Base-by-base conservation (phyloP, 202 grass and related monocot species). In the Panicum hallii region DNA sequence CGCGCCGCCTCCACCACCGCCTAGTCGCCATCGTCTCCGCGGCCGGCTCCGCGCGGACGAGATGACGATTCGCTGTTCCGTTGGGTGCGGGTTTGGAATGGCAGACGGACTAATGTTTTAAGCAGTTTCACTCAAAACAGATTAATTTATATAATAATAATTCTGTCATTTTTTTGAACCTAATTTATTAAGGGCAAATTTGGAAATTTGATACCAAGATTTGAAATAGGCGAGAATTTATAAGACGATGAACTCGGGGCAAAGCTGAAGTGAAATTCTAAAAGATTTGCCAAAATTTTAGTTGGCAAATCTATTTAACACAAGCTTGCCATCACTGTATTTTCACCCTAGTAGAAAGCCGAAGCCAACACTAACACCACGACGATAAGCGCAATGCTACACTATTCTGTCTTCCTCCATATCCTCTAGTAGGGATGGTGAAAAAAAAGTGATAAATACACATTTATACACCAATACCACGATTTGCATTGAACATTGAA, bases 1-100 rank as follows among this genome's bases (percentile, higher is more conserved):
- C 77, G 22, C 79, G 88, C 32, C 85, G 89, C 82, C 79, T 91
- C 93, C 87, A 93, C 95, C 95, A 97, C 77, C 89, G 85, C 32
- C 87, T 84, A 44, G 90, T 88, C 69, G 90, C 67, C 54, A 81
- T 79, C 79, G 85, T 83, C 77, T 43, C 77, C 93, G 34, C 10
- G 46, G 47, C 4, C 34, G 60, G 63, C 52, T 75, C 52, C 52
- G 72, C 42, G 34, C 26, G 15, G 47, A 74, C 30, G 48, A 36
- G 15, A 74, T 9, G 2, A 74, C 64, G 20, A n/a, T 62, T 81
- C 36, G 42, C 61, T 49, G 57, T 63, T 64, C 58, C 60, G 52
- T 56, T 55, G 40, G 11, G 1, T 1, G 44, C 42, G 42, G 20
- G 13, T 8, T 17, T 77, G 75, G 22, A 78, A 61, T 19, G 11